These are phyloP conservation scores for Trichoderma atrobrunneum DNA, from an alignment of 2,329 filamentous ascomycete species.

Conservation along the genomic window DNA sequence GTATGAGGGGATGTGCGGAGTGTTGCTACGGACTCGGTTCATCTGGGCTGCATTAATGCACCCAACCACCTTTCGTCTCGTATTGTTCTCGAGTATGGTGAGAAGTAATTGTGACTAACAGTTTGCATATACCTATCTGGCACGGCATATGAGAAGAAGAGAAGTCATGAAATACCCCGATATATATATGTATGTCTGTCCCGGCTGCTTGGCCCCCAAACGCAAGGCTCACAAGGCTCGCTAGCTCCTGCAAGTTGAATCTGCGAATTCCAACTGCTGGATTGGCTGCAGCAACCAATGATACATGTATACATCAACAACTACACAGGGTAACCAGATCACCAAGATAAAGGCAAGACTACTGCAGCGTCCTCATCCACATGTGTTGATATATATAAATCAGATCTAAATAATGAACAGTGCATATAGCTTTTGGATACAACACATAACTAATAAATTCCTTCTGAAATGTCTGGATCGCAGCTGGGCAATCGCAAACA, in stretches of 20 bases:
- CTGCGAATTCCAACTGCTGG: too few species aligned
- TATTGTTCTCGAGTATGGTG: neutral
- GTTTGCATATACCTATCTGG: neutral
- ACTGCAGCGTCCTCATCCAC: neutral
- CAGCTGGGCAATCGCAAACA: neutral
- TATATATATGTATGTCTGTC: neutral
- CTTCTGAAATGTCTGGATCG: neutral
- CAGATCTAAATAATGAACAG: neutral
- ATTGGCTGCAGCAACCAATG: neutral
- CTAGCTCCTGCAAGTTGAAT: too few species aligned
- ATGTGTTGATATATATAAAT: neutral
- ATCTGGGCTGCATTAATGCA: neutral
- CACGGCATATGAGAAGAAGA: neutral
- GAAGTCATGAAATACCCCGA: neutral
- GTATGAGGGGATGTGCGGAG: neutral
- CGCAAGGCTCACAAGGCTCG: too few species aligned
- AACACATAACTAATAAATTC: neutral
- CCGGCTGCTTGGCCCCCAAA: too few species aligned
- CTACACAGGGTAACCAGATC: neutral
- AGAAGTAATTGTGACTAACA: neutral
- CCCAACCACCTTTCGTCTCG: neutral
- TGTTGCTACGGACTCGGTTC: neutral
- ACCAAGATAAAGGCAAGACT: neutral
- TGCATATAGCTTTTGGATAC: neutral
- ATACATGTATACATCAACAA: neutral